phyloP scores from a whole-genome alignment of 768 basidiomycete species.

The Nidularia pulvinata region DNA sequence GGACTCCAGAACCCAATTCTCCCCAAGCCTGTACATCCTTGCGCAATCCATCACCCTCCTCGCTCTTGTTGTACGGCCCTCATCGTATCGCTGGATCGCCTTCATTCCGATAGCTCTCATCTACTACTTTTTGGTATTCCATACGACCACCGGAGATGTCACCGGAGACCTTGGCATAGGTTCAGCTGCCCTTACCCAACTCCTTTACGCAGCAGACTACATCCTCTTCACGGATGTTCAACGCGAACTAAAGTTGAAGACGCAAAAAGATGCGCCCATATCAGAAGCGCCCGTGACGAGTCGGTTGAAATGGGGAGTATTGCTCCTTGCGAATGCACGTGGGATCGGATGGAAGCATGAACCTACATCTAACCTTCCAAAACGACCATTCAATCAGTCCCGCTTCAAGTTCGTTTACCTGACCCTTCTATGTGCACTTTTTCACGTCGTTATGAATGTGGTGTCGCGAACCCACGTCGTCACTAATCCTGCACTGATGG shows the following conservation, averaged over 20 bases:
- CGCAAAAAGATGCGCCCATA: no score
- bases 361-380: no score
- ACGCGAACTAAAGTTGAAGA: neutral
- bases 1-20: neutral
- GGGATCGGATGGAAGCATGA: no score
- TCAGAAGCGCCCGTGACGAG: no score
- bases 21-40: neutral
- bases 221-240: conserved; percentile 24
- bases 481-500: no score
- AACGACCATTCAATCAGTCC: no score
- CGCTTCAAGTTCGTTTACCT: no score
- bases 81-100: neutral
- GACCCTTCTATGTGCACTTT: no score
- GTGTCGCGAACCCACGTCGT: no score
- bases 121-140: conserved; percentile 18
- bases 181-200: conserved; percentile 14
- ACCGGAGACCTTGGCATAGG: conserved; percentile 17
- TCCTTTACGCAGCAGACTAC: conserved; percentile 21
- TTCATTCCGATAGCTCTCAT: conserved; percentile 11
- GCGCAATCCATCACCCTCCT: neutral
- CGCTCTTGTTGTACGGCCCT: neutral
- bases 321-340: no score
- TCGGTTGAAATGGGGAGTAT: no score
- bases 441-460: no score
- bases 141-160: conserved; percentile 22